Evolutionary conservation across 108 stramenopile species (phyloP).

Genomic region (Discostella stelligeroides): DNA sequence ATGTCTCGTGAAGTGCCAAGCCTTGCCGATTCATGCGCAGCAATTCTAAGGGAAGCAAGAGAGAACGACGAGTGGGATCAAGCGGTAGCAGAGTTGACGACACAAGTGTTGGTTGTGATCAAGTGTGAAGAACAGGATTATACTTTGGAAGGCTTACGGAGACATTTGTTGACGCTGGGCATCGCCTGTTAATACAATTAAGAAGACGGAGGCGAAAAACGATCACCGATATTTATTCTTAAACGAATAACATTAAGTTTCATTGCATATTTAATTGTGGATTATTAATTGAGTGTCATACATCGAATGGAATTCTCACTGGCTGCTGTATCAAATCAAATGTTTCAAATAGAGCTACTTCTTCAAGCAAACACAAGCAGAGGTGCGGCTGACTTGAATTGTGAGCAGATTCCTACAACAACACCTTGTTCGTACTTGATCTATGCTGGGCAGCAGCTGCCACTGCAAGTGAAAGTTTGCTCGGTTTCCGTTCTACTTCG

Average conservation of each 20-base stretch:
- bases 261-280: not conserved
- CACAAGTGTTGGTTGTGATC: conserved; percentile 71
- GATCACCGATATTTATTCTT: not conserved
- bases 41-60: conserved; percentile 64
- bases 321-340: too few relatives aligned
- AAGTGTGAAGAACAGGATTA: conserved; percentile 71
- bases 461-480: conserved; percentile 18
- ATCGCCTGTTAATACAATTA: conserved; percentile 57
- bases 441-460: conserved; percentile 13
- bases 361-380: too few relatives aligned
- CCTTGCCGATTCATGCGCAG: conserved; percentile 63
- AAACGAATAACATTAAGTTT: not conserved
- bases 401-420: not conserved
- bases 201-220: not conserved
- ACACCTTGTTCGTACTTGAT: not conserved
- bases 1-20: conserved; percentile 59
- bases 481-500: not conserved
- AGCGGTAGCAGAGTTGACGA: conserved; percentile 77
- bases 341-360: not conserved
- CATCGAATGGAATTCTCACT: too few relatives aligned
- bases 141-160: conserved; percentile 63
- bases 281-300: not conserved
- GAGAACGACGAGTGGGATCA: conserved; percentile 75
- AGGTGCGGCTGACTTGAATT: too few relatives aligned
- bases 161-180: conserved; percentile 67